Base-by-base conservation (phyloP, 192 early-diverging fungal genomes). In the Dimargaris xerosporica region DNA sequence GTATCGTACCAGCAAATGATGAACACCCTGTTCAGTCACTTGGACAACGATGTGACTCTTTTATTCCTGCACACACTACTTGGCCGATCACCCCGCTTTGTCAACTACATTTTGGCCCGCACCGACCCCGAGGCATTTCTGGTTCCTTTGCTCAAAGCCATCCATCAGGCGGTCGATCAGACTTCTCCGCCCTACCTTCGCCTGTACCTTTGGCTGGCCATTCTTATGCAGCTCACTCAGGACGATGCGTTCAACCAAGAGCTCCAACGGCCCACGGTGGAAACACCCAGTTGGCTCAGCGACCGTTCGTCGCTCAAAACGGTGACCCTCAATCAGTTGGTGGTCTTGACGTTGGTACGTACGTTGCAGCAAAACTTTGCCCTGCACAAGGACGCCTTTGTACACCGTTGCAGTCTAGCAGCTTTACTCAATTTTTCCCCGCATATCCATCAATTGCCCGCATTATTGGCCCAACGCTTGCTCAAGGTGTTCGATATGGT, bases 401-500 rank as follows among this genome's bases (percentile, higher is more conserved):
- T 60, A 9, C 58, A 60, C 58, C n/a, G 42, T 30, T 60, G 41
- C 43, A 43, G 30, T 41, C n/a, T 60, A 25, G 58, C 58, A 11
- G 42, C 42, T 41, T n/a, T 60, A 10, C 17, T 60, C 41, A 60
- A 60, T 44, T 60, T 60, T 34, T 41, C 58, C 21, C 17, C 58
- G 41, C 58, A 60, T 60, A 60, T 60, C 17, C 7, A 13, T 34
- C 58, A 60, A 6, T 19, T 60, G 5, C 58, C 58, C 16, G 58
- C 58, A 19, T 1, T 21, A n/a, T 11, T 60, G 58, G 58, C n/a
- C 16, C 58, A 60, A 41, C 34, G 58, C 34, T 21, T 60, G 23
- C n/a, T 60, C 17, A 60, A 60, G 26, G 42, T 60, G 42, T 60
- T 43, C n/a, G 58, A 60, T 21, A 60, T 60, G 58, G 58, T 60